Percentiles rank a stretch among this genome's conserved stretches.
Evolutionary conservation across 208 protist genomes (phyloP).

Genomic region (Phytomonas serpens): DNA sequence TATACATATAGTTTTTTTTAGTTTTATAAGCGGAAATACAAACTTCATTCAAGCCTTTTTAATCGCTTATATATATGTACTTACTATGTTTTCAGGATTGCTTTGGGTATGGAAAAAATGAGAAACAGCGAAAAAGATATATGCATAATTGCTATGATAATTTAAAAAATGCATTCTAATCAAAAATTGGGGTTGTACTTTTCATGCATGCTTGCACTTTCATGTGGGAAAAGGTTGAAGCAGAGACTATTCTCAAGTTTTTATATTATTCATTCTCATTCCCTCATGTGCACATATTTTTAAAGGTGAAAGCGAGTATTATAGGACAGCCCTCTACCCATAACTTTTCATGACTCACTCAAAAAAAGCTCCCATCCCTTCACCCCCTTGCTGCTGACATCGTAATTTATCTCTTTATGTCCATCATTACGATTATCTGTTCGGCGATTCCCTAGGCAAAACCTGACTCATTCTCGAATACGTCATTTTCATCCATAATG

Average conservation of each 20-base stretch:
- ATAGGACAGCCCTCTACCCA: not conserved
- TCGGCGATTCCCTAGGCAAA: not conserved
- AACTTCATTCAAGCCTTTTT: not conserved
- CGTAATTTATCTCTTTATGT: not conserved
- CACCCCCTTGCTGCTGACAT: not conserved
- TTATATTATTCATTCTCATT: not conserved
- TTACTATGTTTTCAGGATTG: not conserved
- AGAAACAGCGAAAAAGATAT: not conserved
- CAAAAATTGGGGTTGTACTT: not conserved
- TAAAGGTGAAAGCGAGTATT: not conserved
- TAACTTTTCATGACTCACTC: not conserved
- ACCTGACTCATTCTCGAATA: conserved; percentile 46
- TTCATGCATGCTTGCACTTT: not conserved
- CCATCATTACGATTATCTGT: not conserved
- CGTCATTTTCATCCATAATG: conserved; percentile 49
- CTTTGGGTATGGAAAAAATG: conserved; percentile 1
- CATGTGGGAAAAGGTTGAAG: not conserved
- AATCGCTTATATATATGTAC: not conserved
- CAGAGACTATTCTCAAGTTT: not conserved
- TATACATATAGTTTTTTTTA: not conserved
- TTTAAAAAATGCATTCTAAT: not conserved
- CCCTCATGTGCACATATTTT: not conserved
- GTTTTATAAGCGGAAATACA: not conserved
- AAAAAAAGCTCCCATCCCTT: not conserved
- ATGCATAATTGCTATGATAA: not conserved